Conservation (phyloP, 2,329 filamentous ascomycete species). For the Achaetomium macrosporum region DNA sequence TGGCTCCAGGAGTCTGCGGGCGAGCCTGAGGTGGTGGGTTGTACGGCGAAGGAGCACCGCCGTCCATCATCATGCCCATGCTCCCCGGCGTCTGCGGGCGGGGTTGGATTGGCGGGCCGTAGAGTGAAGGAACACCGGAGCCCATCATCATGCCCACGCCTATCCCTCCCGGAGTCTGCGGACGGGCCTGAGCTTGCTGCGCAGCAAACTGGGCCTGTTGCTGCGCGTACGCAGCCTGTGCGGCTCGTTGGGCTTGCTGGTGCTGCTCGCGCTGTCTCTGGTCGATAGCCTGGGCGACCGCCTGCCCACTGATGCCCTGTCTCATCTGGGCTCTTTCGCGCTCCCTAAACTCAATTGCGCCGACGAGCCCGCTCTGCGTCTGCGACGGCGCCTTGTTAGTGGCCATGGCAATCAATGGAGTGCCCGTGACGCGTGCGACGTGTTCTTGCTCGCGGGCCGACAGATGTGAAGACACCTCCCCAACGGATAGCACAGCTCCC, state of each 20-base stretch:
- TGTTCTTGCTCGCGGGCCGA: constrained; percentile 85
- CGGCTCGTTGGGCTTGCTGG: constrained; percentile 32
- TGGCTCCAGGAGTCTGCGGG: constrained; percentile 1
- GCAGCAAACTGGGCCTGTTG: constrained; percentile 29
- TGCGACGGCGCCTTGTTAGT: constrained; percentile 44
- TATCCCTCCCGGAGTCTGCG: constrained; percentile 26
- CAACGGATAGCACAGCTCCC: constrained; percentile 40
- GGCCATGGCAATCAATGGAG: constrained; percentile 65
- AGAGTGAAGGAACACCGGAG: background rate
- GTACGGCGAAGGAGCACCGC: constrained; percentile 16
- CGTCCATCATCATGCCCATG: constrained; percentile 6
- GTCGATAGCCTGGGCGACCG: constrained; percentile 67
- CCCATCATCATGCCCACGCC: constrained; percentile 21
- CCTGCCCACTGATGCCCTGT: constrained; percentile 61
- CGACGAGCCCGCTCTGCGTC: constrained; percentile 60
- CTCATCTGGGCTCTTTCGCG: constrained; percentile 68
- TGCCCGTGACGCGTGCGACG: constrained; percentile 74
- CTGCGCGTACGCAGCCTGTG: constrained; percentile 31
- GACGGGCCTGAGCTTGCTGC: constrained; percentile 16
- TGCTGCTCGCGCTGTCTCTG: constrained; percentile 49
- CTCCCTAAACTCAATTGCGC: constrained; percentile 73
- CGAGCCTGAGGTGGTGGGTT: background rate
- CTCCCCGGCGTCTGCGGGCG: constrained; percentile 4
- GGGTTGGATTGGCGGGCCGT: background rate
- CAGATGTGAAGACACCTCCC: constrained; percentile 49